Evolutionary conservation across 768 basidiomycete genomes (phyloP).

Genomic region (Psilocybe azurescens): DNA sequence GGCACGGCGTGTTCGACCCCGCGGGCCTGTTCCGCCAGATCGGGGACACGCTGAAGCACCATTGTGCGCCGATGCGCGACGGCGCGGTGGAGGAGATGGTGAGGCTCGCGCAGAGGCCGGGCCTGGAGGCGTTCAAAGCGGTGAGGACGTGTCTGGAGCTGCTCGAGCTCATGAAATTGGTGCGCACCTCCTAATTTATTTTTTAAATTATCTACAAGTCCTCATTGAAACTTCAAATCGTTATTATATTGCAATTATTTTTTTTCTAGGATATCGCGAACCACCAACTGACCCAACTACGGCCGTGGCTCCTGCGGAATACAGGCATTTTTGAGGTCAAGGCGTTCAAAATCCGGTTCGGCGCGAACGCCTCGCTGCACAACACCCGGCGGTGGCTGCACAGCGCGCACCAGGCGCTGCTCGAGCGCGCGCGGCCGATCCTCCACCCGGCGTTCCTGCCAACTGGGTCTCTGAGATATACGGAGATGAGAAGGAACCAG

Average conservation of each 20-base stretch:
- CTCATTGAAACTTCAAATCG: neutral
- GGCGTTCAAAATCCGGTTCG: slow-evolving; percentile 70
- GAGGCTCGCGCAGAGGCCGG: slow-evolving; percentile 60
- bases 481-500: slow-evolving; percentile 52
- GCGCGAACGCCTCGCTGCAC: slow-evolving; percentile 47
- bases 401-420: slow-evolving; percentile 51
- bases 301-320: slow-evolving; percentile 85
- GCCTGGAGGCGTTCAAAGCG: slow-evolving; percentile 71
- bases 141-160: slow-evolving; percentile 88
- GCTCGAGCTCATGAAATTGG: slow-evolving; percentile 94
- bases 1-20: slow-evolving; percentile 78
- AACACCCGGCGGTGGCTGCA: slow-evolving; percentile 72
- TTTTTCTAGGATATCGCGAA: slow-evolving; percentile 87
- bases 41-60: slow-evolving; percentile 82
- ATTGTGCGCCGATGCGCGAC: slow-evolving; percentile 95
- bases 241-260: slow-evolving; percentile 12
- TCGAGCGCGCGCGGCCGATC: slow-evolving; percentile 44
- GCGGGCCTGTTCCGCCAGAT: slow-evolving; percentile 79
- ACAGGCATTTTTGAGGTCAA: slow-evolving; percentile 82
- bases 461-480: slow-evolving; percentile 45
- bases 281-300: slow-evolving; percentile 91
- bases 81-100: slow-evolving; percentile 85
- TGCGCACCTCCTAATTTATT: slow-evolving; percentile 44
- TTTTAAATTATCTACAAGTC: too few relatives aligned
- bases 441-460: slow-evolving; percentile 47